Base-by-base conservation (phyloP, 2,329 filamentous ascomycete genomes). In the Ustilaginoidea virens region DNA sequence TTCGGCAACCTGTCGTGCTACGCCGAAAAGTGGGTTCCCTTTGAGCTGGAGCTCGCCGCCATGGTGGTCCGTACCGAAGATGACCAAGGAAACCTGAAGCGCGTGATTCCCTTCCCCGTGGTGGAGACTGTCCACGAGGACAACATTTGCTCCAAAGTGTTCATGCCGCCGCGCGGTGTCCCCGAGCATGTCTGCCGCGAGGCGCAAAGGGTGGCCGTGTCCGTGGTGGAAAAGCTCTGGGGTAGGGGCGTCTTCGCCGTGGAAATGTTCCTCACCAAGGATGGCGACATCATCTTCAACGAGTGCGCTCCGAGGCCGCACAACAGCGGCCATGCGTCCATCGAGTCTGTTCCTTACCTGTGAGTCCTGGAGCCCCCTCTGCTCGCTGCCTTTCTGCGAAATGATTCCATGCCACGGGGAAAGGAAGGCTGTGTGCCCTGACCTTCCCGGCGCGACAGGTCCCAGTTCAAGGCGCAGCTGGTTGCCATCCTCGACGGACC, bases 91-190 rank as follows among this genome's bases (percentile, higher is more conserved):
- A 54, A 54, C 10, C 48, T 63, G 7, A 64, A 55, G 34, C 49
- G 49, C 10, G 51, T 68, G 9, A 59, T 85, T 18, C 72, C 86
- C 4, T 96, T 90, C 48, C 86, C 90, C 1, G 79, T 78, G 0
- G 86, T 94, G 2, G 90, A 98, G 60, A 96, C 87, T 1, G 69
- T 96, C 17, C 90, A 98, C 43, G 82, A 94, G 53, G 81, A 96
- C 52, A 90, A 75, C 46, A 85, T 98, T 42, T 96, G 90, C 68
- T 90, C 92, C 42, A 75, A 86, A 39, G 82, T 87, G 2, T 94
- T 86, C 48, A 76, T 78, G 29, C 90, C 90, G 2, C 81, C 87
- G 1, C 69, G 86, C 21, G 64, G 69, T 5, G 74, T 92, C 3
- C 61, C 73, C 1, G 55, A 62, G 1, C 53, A 61, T 2, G 62